A percentile compares a stretch with the other conserved stretches of the same genome.
Evolutionary conservation across 2,329 filamentous ascomycete species (phyloP).

Genomic region (Tolypocladium cylindrosporum): DNA sequence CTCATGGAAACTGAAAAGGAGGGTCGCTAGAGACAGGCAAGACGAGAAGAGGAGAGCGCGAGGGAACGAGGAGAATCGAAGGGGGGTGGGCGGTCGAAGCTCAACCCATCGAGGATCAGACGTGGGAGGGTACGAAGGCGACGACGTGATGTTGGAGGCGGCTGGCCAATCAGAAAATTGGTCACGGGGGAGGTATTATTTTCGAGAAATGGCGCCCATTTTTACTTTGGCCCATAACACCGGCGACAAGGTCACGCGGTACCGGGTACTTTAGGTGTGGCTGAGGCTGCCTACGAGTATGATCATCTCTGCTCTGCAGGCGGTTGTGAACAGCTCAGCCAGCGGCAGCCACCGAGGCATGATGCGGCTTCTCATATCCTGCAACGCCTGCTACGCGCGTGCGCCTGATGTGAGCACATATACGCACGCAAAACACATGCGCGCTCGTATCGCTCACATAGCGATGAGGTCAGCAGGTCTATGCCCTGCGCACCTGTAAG

Average conservation of each 20-base stretch:
- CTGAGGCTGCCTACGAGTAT: neutral
- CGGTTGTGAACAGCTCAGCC: neutral
- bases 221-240: conserved; percentile 17
- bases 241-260: neutral
- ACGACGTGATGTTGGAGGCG: conserved; percentile 19
- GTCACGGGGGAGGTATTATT: conserved; percentile 23
- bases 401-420: neutral
- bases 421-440: neutral
- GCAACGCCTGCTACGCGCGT: neutral
- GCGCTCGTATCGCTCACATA: neutral
- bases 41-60: conserved; percentile 7
- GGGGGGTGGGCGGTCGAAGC: conserved; percentile 9
- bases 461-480: neutral
- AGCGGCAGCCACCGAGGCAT: neutral
- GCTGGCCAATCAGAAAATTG: conserved; percentile 30
- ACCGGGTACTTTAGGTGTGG: neutral
- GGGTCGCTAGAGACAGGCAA: conserved; percentile 14
- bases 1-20: conserved; percentile 19
- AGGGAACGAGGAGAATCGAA: conserved; percentile 7
- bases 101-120: conserved; percentile 19
- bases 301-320: neutral
- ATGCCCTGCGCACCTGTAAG: neutral
- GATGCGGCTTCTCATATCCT: neutral
- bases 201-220: conserved; percentile 22
- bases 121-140: conserved; percentile 18